Conservation (phyloP, 768 basidiomycete species). For the Austroboletus festivus region DNA sequence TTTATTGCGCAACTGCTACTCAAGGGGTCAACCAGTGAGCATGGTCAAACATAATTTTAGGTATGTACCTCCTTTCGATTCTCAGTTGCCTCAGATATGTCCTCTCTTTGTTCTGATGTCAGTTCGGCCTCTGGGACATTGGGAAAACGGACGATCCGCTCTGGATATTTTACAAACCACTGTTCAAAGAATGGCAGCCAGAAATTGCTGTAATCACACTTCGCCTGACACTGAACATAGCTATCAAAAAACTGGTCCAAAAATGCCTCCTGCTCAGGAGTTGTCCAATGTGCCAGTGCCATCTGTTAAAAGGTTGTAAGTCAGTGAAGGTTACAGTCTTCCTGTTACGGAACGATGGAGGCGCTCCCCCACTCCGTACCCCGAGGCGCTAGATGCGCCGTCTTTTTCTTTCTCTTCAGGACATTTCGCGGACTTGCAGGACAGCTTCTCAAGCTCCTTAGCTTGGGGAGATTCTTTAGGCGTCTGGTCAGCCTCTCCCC, state of each 20-base stretch:
- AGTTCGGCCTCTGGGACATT: background rate
- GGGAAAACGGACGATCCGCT: background rate
- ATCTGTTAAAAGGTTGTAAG: no score
- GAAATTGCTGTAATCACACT: background rate
- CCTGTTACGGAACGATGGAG: no score
- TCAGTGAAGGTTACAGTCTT: no score
- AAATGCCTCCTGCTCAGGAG: background rate
- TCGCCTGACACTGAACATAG: background rate
- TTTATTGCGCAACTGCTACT: conserved; percentile 1
- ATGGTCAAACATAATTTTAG: background rate
- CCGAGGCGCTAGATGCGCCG: no score
- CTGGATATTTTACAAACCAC: background rate
- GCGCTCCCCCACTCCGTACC: no score
- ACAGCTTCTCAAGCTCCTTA: no score
- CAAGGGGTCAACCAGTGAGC: background rate
- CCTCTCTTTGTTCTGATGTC: background rate
- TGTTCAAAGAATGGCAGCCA: background rate
- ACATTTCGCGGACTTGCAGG: no score
- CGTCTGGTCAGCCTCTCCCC: no score
- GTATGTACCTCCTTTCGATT: background rate
- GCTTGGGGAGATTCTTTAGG: no score
- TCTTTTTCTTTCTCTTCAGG: no score
- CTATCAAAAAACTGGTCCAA: background rate
- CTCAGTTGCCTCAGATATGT: background rate
- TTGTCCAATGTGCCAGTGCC: background rate